Evolutionary conservation across 2,329 filamentous ascomycete species (phyloP).

Genomic region (Daldinia sp.): DNA sequence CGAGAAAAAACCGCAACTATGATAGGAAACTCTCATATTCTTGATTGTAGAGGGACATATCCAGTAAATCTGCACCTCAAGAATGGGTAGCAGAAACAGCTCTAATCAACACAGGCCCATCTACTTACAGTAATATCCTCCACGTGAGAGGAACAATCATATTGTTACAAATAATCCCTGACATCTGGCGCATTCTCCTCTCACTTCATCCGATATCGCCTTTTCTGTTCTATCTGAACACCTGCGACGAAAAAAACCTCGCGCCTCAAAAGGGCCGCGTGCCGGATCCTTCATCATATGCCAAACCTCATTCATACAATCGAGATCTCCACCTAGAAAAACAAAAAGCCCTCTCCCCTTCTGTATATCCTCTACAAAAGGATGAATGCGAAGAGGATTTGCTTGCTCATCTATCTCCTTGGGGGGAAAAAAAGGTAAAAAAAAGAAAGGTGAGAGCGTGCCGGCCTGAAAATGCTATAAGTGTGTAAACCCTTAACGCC

Average conservation of each 20-base stretch:
- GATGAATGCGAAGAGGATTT: neutral
- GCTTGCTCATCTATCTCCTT: neutral
- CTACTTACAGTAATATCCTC: neutral
- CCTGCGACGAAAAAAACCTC: neutral
- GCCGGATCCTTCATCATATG: neutral
- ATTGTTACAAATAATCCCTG: neutral
- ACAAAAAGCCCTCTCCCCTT: neutral
- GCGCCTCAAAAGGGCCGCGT: neutral
- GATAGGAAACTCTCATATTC: neutral
- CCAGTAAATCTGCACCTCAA: neutral
- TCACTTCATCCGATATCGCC: neutral
- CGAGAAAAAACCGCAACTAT: neutral
- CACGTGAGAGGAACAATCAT: neutral
- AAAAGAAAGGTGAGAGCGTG: neutral
- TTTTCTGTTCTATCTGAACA: neutral
- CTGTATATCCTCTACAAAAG: neutral
- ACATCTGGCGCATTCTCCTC: neutral
- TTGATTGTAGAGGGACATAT: neutral
- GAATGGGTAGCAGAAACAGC: neutral
- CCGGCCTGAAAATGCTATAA: conserved; percentile 2
- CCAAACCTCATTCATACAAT: neutral
- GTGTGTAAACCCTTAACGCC: conserved; percentile 3
- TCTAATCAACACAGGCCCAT: neutral
- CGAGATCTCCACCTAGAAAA: neutral
- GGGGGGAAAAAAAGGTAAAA: neutral